Evolutionary conservation across 2,329 filamentous ascomycete genomes (phyloP).

Genomic region (Orbilia quercus): DNA sequence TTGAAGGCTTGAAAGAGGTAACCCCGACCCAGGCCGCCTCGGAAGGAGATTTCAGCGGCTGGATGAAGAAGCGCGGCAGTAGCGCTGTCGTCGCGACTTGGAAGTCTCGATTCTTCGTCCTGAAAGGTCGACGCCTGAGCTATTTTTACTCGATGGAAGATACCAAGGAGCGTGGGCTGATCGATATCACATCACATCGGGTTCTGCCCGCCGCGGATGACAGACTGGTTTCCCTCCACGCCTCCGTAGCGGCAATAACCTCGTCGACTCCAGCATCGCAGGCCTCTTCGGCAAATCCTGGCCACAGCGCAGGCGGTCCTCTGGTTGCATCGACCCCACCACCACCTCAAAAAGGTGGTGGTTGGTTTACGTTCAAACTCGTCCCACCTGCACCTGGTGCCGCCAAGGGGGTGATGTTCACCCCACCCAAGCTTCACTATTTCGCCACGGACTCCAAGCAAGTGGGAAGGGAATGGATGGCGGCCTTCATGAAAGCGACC

Average conservation of each 20-base stretch:
- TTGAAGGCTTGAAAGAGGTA: conserved; percentile 83
- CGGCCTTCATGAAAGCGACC: conserved; percentile 96
- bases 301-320: conserved; percentile 60
- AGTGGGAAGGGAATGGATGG: conserved; percentile 96
- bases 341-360: conserved; percentile 68
- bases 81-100: conserved; percentile 91
- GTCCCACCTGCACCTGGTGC: conserved; percentile 88
- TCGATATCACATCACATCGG: conserved; percentile 96
- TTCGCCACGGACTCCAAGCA: conserved; percentile 93
- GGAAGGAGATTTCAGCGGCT: conserved; percentile 91
- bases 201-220: conserved; percentile 96
- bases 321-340: conserved; percentile 60
- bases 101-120: conserved; percentile 95
- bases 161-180: conserved; percentile 90
- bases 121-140: conserved; percentile 87
- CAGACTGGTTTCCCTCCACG: conserved; percentile 87
- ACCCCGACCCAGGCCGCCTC: conserved; percentile 83
- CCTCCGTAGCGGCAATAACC: conserved; percentile 88
- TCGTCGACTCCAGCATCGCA: conserved; percentile 70
- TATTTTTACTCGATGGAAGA: conserved; percentile 98
- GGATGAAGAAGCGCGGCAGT: conserved; percentile 99
- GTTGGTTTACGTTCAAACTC: conserved; percentile 98
- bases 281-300: conserved; percentile 66
- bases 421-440: conserved; percentile 95
- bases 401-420: conserved; percentile 93